Base-by-base conservation (phyloP, 116 monocot genomes). In the Phalaenopsis hybrid region DNA sequence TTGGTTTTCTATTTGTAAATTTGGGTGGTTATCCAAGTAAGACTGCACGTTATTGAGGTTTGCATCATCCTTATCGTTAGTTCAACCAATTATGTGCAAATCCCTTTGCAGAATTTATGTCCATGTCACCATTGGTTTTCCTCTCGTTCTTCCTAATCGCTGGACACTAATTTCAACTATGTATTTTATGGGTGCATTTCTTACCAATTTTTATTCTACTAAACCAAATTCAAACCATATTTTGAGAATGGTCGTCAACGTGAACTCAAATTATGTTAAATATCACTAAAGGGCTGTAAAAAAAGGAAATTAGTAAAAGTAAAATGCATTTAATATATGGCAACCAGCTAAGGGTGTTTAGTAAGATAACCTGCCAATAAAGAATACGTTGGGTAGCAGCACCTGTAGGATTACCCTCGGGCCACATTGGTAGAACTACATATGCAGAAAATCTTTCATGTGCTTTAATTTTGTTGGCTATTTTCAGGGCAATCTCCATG, bases 341-440 rank as follows among this genome's bases (percentile, higher is more conserved):
- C 2, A 77, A 8, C 20, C 7, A 75, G 37, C 52, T 44, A 76
- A 3, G 51, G 2, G 59, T 33, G 68, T 3, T 52, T 28, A 21
- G 6, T 6, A 85, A 17, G 78, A 7, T 57, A 81, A 96, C 96
- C 96, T 96, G 96, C 94, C 94, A 96, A 85, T 50, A 91, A 65
- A 96, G 91, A 85, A 96, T 96, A 57, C 92, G 73, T 79, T 96
- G 96, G 61, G 90, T 91, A 63, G 96, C 34, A 65, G 84, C 85
- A 86, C 94, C 84, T 63, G 91, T 94, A 73, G 96, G 96, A 79
- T 87, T 89, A 76, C 94, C 96, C 82, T 96, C 94, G 17, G 96
- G 96, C 96, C 96, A 96, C 95, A 95, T 94, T 21, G 94, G 94
- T 79, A 94, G 52, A 70, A 94, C 81, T 76, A 94, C 87, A 41